Percentiles rank a stretch among this genome's conserved stretches.
Evolutionary conservation across 2,329 filamentous ascomycete species (phyloP).

Genomic region (Apiospora koreana): DNA sequence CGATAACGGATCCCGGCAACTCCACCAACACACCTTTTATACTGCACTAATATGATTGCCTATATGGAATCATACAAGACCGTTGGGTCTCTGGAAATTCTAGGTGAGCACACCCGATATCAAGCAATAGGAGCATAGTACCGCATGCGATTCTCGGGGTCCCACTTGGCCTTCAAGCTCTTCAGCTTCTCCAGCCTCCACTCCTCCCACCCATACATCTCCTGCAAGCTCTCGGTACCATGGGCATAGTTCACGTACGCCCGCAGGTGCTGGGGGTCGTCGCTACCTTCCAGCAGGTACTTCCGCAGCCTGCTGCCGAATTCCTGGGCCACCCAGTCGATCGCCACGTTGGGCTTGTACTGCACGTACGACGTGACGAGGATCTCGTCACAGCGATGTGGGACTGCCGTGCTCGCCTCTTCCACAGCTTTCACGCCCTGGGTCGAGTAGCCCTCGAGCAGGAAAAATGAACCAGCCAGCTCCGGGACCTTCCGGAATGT

Average conservation of each 20-base stretch:
- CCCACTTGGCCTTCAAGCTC: constrained; percentile 35
- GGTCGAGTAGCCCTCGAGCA: constrained; percentile 29
- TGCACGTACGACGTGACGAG: constrained; percentile 19
- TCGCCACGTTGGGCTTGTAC: constrained; percentile 18
- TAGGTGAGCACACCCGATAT: background rate
- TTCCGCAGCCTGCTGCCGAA: constrained; percentile 19
- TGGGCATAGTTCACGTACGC: constrained; percentile 28
- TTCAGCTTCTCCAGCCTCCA: constrained; percentile 34
- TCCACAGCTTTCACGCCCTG: constrained; percentile 15
- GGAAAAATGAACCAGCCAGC: constrained; percentile 14
- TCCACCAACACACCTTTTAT: too few species aligned
- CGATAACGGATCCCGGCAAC: too few species aligned
- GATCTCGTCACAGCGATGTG: constrained; percentile 22
- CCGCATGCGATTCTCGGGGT: constrained; percentile 29
- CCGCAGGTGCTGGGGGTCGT: constrained; percentile 17
- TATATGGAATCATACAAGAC: background rate
- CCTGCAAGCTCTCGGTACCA: constrained; percentile 22
- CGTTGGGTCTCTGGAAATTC: background rate
- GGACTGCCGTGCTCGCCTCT: constrained; percentile 20
- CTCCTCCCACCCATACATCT: constrained; percentile 24
- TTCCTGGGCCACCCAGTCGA: constrained; percentile 17
- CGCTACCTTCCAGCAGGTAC: constrained; percentile 20
- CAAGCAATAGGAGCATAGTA: constrained; percentile 20
- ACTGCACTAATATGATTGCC: background rate
- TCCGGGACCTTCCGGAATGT: constrained; percentile 19